Percentiles rank a stretch among this genome's conserved stretches.
These are phyloP conservation scores for Tetrahymena malaccensis DNA, from an alignment of 73 alveolate species.

Conservation along the genomic window DNA sequence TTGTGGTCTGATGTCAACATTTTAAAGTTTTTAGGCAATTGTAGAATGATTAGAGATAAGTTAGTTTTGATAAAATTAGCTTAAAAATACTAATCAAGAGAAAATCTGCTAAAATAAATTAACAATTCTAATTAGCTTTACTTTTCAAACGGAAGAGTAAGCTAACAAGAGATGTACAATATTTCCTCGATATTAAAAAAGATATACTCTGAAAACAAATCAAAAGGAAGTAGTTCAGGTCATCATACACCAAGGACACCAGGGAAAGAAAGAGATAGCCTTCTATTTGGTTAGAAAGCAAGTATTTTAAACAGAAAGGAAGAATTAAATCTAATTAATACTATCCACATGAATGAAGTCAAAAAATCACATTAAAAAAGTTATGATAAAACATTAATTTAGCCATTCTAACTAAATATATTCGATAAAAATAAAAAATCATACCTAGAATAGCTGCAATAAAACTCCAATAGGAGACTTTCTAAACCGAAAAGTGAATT, in stretches of 20 bases:
- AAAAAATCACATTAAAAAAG: background rate
- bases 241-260: background rate
- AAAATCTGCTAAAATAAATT: background rate
- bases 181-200: background rate
- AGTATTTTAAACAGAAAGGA: background rate
- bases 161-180: background rate
- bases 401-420: background rate
- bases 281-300: background rate
- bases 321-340: background rate
- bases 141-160: background rate
- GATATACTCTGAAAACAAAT: background rate
- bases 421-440: background rate
- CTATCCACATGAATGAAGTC: background rate
- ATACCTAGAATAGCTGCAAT: background rate
- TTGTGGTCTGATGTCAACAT: background rate
- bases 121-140: background rate
- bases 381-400: background rate
- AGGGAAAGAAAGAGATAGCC: background rate
- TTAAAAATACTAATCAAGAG: background rate
- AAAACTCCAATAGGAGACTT: background rate
- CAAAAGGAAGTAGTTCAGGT: background rate
- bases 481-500: background rate
- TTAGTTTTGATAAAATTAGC: background rate
- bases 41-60: background rate
- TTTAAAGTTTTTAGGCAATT: background rate